Evolutionary conservation across 768 basidiomycete genomes (phyloP), one percentile per base, ranked within the genome.

Genomic region (Boletus subcaerulescens): DNA sequence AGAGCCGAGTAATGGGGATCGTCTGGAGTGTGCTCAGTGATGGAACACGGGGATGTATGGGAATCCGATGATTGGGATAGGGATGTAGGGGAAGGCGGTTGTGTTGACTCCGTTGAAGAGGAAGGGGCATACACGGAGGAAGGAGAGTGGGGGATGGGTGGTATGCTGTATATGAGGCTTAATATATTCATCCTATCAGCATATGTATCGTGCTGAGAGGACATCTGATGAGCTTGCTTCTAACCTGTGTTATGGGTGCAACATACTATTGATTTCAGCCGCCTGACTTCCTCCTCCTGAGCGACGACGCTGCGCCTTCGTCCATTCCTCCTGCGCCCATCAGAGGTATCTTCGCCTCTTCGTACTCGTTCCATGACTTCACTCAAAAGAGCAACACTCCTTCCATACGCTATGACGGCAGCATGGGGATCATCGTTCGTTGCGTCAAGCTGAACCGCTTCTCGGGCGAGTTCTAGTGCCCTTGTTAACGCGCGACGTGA

Each of bases 181-280:
- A 96, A 80, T 65, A 95, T 93, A 65, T 90, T 89, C 88, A 96
- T 93, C 48, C 93, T 84, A 71, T 96, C 91, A 55, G 90, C 91
- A 70, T 96, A 96, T 10, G 93, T 95, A 71, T 96, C 93, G 67
- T 95, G 93, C 93, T 94, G 69, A 40, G 59, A 49, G 15, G 46
- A 20, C 46, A 48, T 44, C 18, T 38, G 47, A 56, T 63, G 31
- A 71, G 67, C 29, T 33, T 43, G 20, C 54, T 56, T 48, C 48
- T 41, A 31, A 46, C 14, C 0, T 36, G 22, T 51, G 58, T 56
- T 50, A 56, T 32, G 55, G 46, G 68, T 32, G 48, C 39, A n/a
- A 79, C 92, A 76, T 73, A 93, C 93, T 61, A 96, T 96, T 59
- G 89, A 89, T 73, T 89, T 88, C 53, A 96, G 74, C 60, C 93